Base-by-base conservation (phyloP, 225 moss, liverwort and hornwort species). In the Takakia lepidozioides region DNA sequence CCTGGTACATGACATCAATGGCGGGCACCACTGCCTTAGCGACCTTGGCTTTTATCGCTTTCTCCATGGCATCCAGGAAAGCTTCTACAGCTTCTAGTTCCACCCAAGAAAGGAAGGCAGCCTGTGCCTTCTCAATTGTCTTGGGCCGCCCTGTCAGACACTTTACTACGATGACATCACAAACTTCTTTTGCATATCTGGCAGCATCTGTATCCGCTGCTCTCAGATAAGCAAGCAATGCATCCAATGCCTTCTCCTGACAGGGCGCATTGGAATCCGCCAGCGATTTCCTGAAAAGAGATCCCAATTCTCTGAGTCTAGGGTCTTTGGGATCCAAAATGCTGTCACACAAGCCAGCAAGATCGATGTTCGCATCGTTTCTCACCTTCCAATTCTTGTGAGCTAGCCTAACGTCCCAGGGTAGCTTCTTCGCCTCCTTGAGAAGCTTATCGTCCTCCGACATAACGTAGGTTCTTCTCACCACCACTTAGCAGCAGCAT, bases 301-400 rank as follows among this genome's bases (percentile, higher is more conserved):
- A 83, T 14, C 81, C 81, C 52, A 93, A 86, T 58, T 93, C 93
- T 61, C 63, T 76, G 28, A 93, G 72, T 22, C 78, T 81, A 46
- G 72, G 70, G 65, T 93, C 93, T 65, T 93, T 89, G 17, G 88
- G 81, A 79, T 93, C 93, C 70, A 70, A 69, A 61, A 93, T 93
- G 46, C 75, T 63, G 44, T 93, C 93, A 59, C 93, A 93, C 20
- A 84, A 59, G 17, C 30, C 72, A 38, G 86, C 86, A 64, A 93
- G 72, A 60, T 93, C 93, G 46, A 85, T 86, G 66, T 86, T 86
- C 58, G 84, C 93, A 71, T 93, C 93, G 35, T 85, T 85, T 64
- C 93, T 69, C 37, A 93, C 93, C 67, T 93, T 93, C 93, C 93
- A 93, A 74, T 93, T 93, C 69, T 93, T 93, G 58, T 93, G 93